These are phyloP conservation scores for Pythium rhizo-oryzae DNA, from an alignment of 352 stramenopile species.

Conservation along the genomic window DNA sequence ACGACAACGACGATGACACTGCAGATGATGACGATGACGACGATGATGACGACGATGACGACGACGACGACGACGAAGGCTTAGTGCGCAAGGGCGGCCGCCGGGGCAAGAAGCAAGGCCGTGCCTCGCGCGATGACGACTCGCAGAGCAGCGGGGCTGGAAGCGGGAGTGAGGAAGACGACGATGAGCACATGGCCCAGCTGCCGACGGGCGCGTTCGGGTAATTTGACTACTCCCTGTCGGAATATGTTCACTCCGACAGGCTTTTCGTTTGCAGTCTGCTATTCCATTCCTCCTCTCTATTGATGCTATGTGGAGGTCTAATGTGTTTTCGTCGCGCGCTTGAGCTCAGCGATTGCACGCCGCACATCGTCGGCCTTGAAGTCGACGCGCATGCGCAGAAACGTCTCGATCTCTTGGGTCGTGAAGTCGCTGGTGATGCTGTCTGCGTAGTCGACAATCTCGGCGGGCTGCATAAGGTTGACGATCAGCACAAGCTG, in stretches of 20 bases:
- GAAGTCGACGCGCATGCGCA: slow-evolving; percentile 79
- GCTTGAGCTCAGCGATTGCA: slow-evolving; percentile 32
- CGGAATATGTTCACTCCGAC: not conserved
- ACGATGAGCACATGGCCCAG: slow-evolving; percentile 64
- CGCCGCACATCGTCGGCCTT: slow-evolving; percentile 50
- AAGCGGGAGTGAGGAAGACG: slow-evolving; percentile 58
- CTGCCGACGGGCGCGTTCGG: slow-evolving; percentile 64
- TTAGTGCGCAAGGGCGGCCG: slow-evolving; percentile 18
- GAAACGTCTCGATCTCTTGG: slow-evolving; percentile 52
- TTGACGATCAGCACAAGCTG: slow-evolving; percentile 83
- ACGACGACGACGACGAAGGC: slow-evolving; percentile 32
- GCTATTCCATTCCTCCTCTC: not conserved
- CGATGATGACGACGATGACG: too few relatives aligned
- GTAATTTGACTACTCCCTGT: slow-evolving; percentile 18
- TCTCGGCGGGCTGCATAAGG: slow-evolving; percentile 67
- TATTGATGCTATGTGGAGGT: not conserved
- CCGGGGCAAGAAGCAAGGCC: not conserved
- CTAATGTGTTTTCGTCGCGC: slow-evolving; percentile 4
- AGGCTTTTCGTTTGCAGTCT: not conserved
- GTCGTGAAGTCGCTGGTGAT: slow-evolving; percentile 50
- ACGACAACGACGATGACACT: slow-evolving; percentile 26
- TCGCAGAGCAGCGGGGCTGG: slow-evolving; percentile 41
- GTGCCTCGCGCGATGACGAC: slow-evolving; percentile 36
- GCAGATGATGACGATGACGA: not conserved
- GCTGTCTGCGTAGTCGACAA: slow-evolving; percentile 66